Base-by-base conservation (phyloP, 2,329 filamentous ascomycete genomes). In the Paraphaeosphaeria minitans region DNA sequence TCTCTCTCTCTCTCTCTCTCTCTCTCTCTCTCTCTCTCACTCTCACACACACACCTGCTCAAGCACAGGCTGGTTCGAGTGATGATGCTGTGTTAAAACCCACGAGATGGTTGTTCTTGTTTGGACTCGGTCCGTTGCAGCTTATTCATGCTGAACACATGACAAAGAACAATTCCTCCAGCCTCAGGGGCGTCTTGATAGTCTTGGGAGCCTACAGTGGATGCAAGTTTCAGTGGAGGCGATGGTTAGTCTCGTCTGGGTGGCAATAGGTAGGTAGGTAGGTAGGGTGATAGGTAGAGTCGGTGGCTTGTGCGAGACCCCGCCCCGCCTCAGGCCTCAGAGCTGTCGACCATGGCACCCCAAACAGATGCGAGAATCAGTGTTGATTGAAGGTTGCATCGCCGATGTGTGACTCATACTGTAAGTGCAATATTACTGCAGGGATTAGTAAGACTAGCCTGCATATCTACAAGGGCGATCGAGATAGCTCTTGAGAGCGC, bases 371-470 rank as follows among this genome's bases (percentile, higher is more conserved):
- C 24, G 14, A 22, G 39, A 31, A 53, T 51, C 52, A 39, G 43
- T 27, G n/a, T 27, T 14, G n/a, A 9, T 39, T 12, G 31, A 19
- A 16, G 19, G 6, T 4, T 29, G 45, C 8, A 29, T 27, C 4
- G 31, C 31, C 50, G 22, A 21, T 35, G 55, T 58, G 58, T 61
- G 59, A 61, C 41, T 61, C 59, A 58, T 56, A 27, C 24, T 4
- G 24, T 27, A n/a, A 43, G 35, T 21, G 33, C 33, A 4, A 27
- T 41, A n/a, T 22, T 53, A n/a, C 24, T 50, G 37, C 45, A 21
- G 50, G 55, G 37, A 55, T 58, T 61, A 61, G 58, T 57, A 35
- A 58, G 55, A 56, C 43, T 8, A 19, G 37, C 33, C 39, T 61
- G 58, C 51, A 58, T 55, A 48, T 16, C 48, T 24, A 22, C 21